Evolutionary conservation across 2,329 filamentous ascomycete species (phyloP), one percentile per base, ranked within the genome.

Genomic region (Lecanosticta acicola): DNA sequence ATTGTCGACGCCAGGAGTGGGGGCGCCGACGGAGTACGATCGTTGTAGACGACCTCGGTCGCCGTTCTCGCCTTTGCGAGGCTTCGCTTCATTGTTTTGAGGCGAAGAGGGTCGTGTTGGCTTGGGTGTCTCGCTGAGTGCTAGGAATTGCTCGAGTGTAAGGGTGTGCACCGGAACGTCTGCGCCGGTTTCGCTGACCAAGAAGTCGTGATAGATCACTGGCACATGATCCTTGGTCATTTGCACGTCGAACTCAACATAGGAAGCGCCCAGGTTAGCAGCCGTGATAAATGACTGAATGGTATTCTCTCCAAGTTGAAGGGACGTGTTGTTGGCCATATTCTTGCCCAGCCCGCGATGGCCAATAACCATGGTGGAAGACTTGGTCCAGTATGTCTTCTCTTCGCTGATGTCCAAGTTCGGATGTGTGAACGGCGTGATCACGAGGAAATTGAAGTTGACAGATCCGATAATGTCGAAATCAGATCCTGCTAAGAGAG

Each of bases 211-310:
- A 64, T 98, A 98, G 60, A 98, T 95, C 54, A 98, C 91, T 0
- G 93, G 93, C 1, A 98, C 89, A 59, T 94, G 89, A 63, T 98
- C 93, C 63, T 98, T 98, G n/a, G 93, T 98, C 32, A 98, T 74
- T 65, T 98, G 93, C 0, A 98, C 93, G 64, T 98, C 93, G 60
- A 80, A 80, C 58, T 84, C 81, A 29, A 84, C 80, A 57, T 84
- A 84, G 8, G 77, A 78, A 10, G 80, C 93, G 7, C 93, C 93
- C 41, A 98, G 69, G 56, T 96, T 97, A 35, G 91, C 90, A 2
- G 93, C 93, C 2, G 91, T 88, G 61, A 97, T 95, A 68, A 98
- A 98, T 0, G 93, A 97, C 56, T 81, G 85, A 19, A 98, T 76
- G 0, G 93, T 98, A 66, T 98, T 98, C 68, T 98, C 93, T 49